A percentile compares a stretch with the other conserved stretches of the same genome.
Conservation (phyloP, 805 yeast genomes). For the Metschnikowia cerradonensis region DNA sequence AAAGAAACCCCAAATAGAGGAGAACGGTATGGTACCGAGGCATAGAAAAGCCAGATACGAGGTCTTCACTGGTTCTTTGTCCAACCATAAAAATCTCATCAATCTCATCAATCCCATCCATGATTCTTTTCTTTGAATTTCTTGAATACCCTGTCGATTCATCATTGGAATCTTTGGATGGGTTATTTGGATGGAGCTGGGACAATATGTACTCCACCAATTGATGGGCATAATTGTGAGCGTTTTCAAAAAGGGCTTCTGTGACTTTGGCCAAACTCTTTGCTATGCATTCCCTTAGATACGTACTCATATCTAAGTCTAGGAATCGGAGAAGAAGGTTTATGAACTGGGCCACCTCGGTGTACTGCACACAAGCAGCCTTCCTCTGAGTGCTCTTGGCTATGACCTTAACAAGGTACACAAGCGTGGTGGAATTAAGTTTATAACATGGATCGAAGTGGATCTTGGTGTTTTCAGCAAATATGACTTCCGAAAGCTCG, state of each 20-base stretch:
- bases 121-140: too few species aligned
- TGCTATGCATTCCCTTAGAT: conserved; percentile 61
- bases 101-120: too few species aligned
- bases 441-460: not conserved
- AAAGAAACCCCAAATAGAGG: conserved; percentile 48
- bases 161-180: too few species aligned
- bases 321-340: conserved; percentile 34
- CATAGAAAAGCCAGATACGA: conserved; percentile 30
- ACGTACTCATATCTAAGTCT: conserved; percentile 46
- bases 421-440: conserved; percentile 17
- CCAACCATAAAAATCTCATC: too few species aligned
- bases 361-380: conserved; percentile 19
- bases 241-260: conserved; percentile 27
- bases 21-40: conserved; percentile 55
- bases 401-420: conserved; percentile 32
- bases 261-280: conserved; percentile 56
- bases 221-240: conserved; percentile 41
- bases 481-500: conserved; percentile 3
- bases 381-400: conserved; percentile 21
- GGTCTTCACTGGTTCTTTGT: not conserved
- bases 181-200: conserved; percentile 5
- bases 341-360: conserved; percentile 45
- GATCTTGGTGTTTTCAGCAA: conserved; percentile 6
- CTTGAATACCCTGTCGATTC: too few species aligned
- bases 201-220: conserved; percentile 30